A percentile compares a stretch with the other conserved stretches of the same genome.
Evolutionary conservation across 2,329 filamentous ascomycete species (phyloP).

Genomic region (Trichoderma arundinaceum): DNA sequence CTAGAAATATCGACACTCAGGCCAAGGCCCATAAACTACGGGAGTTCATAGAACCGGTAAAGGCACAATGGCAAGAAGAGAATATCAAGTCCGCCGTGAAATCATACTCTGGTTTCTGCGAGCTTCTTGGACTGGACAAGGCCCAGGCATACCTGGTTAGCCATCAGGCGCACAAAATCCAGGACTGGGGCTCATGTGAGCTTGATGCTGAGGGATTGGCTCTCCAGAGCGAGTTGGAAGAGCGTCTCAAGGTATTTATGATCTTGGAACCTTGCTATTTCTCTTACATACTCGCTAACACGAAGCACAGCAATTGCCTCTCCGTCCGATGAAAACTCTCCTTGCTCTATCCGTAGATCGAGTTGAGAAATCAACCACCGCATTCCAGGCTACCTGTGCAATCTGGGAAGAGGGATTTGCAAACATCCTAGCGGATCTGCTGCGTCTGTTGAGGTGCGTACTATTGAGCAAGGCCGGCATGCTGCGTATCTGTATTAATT

Average conservation of each 20-base stretch:
- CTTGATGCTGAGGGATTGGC: constrained; percentile 80
- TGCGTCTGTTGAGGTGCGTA: constrained; percentile 76
- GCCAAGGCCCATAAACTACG: constrained; percentile 73
- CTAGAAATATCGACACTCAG: constrained; percentile 73
- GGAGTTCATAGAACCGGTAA: constrained; percentile 82
- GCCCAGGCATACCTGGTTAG: constrained; percentile 79
- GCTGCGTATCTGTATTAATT: neutral
- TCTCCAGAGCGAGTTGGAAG: constrained; percentile 78
- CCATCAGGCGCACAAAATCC: constrained; percentile 73
- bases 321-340: constrained; percentile 88
- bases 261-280: neutral
- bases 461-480: neutral
- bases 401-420: constrained; percentile 89
- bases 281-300: constrained; percentile 30
- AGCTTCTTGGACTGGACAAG: constrained; percentile 77
- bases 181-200: constrained; percentile 80
- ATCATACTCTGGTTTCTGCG: constrained; percentile 79
- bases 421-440: constrained; percentile 79
- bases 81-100: constrained; percentile 71
- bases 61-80: constrained; percentile 76
- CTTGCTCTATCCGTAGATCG: constrained; percentile 92
- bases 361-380: constrained; percentile 72
- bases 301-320: constrained; percentile 65
- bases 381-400: constrained; percentile 75
- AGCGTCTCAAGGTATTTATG: constrained; percentile 67